These are phyloP conservation scores for Turnera subulata DNA, from an alignment of 345 rosid genomes.

Conservation along the genomic window DNA sequence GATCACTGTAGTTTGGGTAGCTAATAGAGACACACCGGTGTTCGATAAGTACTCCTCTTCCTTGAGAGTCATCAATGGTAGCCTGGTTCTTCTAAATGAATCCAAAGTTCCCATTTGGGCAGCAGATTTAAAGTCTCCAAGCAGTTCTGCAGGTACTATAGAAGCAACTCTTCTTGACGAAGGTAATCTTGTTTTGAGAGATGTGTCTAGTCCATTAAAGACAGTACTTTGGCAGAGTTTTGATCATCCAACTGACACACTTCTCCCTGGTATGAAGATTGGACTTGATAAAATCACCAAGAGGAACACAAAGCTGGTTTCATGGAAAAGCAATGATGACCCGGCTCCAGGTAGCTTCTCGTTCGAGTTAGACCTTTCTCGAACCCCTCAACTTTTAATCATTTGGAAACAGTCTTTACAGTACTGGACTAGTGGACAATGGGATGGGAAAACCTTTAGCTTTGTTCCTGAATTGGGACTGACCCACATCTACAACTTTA, in stretches of 20 bases:
- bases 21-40: not conserved
- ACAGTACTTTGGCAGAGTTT: not conserved
- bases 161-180: slow-evolving; percentile 21
- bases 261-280: slow-evolving; percentile 16
- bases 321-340: slow-evolving; percentile 20
- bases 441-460: slow-evolving; percentile 14
- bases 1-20: too few relatives aligned
- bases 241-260: too few relatives aligned
- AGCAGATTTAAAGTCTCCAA: not conserved
- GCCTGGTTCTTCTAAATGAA: too few relatives aligned
- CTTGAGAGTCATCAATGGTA: not conserved
- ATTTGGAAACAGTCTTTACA: slow-evolving; percentile 1
- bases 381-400: slow-evolving; percentile 9
- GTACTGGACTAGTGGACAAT: slow-evolving; percentile 20
- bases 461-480: slow-evolving; percentile 22
- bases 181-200: slow-evolving; percentile 24
- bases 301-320: slow-evolving; percentile 7
- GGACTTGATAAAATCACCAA: slow-evolving; percentile 11
- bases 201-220: not conserved
- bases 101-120: not conserved
- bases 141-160: slow-evolving; percentile 1
- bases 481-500: slow-evolving; percentile 15
- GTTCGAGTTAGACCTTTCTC: slow-evolving; percentile 3
- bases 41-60: not conserved
- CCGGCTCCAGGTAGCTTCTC: slow-evolving; percentile 32